Evolutionary conservation across 495 filamentous ascomycete genomes (phyloP).

Genomic region (Melanomma pulvis-pyrius): DNA sequence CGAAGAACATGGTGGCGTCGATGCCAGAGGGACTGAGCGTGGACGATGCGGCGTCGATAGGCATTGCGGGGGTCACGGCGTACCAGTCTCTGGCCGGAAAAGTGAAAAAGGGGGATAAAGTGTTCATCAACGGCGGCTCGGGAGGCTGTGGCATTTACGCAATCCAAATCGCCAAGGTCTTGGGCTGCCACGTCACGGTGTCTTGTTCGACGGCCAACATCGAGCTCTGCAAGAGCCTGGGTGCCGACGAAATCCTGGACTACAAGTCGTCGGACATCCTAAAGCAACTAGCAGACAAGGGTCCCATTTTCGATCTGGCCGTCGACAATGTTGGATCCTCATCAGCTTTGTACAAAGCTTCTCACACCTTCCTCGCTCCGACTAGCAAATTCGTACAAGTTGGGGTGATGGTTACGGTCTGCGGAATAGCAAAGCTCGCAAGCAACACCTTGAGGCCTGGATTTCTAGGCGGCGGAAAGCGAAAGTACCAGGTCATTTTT

Average conservation of each 20-base stretch:
- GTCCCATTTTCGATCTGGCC: constrained; percentile 57
- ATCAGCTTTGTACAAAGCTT: constrained; percentile 56
- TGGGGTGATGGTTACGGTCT: constrained; percentile 16
- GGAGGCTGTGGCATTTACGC: constrained; percentile 42
- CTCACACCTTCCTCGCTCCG: constrained; percentile 58
- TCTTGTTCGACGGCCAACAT: constrained; percentile 42
- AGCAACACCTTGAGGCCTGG: constrained; percentile 52
- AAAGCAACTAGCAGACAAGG: constrained; percentile 52
- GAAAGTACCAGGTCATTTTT: constrained; percentile 54
- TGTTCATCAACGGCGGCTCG: constrained; percentile 48
- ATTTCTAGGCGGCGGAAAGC: constrained; percentile 67
- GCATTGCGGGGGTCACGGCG: constrained; percentile 40
- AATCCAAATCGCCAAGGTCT: constrained; percentile 44
- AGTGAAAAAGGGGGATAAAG: constrained; percentile 39
- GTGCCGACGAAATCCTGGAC: constrained; percentile 71
- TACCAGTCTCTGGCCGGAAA: constrained; percentile 38
- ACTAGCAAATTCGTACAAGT: constrained; percentile 62
- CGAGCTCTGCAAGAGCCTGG: constrained; percentile 54
- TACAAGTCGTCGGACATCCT: constrained; percentile 62
- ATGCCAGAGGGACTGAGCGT: constrained; percentile 37
- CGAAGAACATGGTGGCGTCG: constrained; percentile 19
- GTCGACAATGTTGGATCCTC: constrained; percentile 65
- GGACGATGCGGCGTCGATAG: constrained; percentile 39
- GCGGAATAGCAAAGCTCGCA: constrained; percentile 30
- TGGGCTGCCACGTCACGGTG: constrained; percentile 42